Base-by-base conservation (phyloP, 768 basidiomycete genomes). In the Bullera alba region DNA sequence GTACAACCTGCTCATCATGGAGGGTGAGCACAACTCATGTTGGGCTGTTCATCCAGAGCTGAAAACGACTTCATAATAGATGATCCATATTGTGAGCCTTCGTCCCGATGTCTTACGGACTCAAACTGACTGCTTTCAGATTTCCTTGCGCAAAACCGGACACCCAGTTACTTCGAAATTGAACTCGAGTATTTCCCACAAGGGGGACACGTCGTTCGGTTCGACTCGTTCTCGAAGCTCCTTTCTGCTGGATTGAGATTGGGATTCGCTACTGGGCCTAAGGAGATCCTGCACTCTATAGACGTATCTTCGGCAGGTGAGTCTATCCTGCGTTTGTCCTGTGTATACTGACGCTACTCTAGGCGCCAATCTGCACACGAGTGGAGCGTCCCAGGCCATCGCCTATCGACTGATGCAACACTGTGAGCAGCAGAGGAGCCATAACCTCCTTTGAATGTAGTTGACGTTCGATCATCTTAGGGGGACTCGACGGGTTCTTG, bases 171-270 rank as follows among this genome's bases (percentile, higher is more conserved):
- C 72, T 90, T 92, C 65, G 77, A 80, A 32, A 77, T 93, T 30
- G 91, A 95, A 70, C 76, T 75, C 12, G 78, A 81, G 46, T 79
- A 80, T 56, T 76, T 79, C 6, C 73, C 70, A 1, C 79, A 82
- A 58, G 78, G 80, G 21, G 91, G 91, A 2, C 80, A 83, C 12
- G 88, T 93, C 32, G 60, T 93, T 17, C 81, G 91, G 34, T 89
- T 93, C 69, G 91, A 95, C 67, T 88, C 86, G 65, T 77, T 93
- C 47, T 88, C 85, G 48, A 95, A 95, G 75, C 76, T 92, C 36
- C 76, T 75, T 16, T 69, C 68, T 36, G 72, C 71, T 17, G 74
- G 75, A 51, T 49, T 70, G 58, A 52, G 67, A 25, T 42, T 68
- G 26, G 90, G 89, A 6, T 90, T 86, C 65, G 81, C 80, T 2